These are phyloP conservation scores for Inga oerstediana DNA, from an alignment of 306 rosid species.

Conservation along the genomic window DNA sequence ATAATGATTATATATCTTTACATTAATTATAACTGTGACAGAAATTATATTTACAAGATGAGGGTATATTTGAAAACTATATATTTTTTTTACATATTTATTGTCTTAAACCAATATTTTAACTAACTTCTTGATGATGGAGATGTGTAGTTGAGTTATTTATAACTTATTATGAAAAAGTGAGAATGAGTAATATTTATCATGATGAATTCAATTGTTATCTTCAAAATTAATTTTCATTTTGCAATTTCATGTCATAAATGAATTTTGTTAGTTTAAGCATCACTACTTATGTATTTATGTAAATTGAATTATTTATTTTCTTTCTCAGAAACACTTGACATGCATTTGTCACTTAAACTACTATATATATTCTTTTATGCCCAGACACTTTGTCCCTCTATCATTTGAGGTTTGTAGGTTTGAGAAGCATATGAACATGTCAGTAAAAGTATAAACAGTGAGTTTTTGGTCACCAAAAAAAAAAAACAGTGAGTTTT, in stretches of 20 bases:
- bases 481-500: conserved; percentile 37
- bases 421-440: conserved; percentile 67
- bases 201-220: too few species aligned
- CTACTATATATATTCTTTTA: conserved; percentile 18
- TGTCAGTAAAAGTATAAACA: conserved; percentile 55
- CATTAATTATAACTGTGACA: too few species aligned
- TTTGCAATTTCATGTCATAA: neutral
- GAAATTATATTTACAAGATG: too few species aligned
- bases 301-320: neutral
- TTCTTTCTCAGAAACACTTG: neutral
- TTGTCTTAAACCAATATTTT: too few species aligned
- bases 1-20: too few species aligned
- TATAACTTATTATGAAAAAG: too few species aligned
- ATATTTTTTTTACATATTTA: too few species aligned
- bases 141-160: too few species aligned
- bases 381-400: neutral
- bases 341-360: neutral
- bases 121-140: too few species aligned
- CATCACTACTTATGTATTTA: too few species aligned
- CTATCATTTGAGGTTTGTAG: conserved; percentile 17
- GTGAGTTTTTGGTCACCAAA: conserved; percentile 24
- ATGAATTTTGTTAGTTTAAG: neutral
- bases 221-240: neutral
- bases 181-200: too few species aligned
- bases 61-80: too few species aligned